Conservation (phyloP, 352 stramenopile genomes). For the Phytopythium helicoides region DNA sequence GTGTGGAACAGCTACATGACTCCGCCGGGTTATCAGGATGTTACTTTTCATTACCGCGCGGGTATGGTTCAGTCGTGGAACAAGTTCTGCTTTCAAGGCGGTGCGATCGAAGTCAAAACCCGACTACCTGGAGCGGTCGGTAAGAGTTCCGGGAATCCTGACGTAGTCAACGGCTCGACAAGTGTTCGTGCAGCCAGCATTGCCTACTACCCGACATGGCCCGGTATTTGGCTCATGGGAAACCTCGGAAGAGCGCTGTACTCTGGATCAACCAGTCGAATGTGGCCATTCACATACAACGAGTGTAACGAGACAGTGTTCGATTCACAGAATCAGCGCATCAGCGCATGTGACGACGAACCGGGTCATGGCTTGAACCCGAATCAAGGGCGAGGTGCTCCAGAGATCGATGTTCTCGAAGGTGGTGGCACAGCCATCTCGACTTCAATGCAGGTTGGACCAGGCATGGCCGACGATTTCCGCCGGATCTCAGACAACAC, state of each 20-base stretch:
- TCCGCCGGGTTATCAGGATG: conserved; percentile 18
- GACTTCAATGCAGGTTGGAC: conserved; percentile 87
- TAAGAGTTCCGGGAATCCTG: conserved; percentile 20
- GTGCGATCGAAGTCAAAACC: conserved; percentile 81
- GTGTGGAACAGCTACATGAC: conserved; percentile 48
- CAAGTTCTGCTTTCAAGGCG: conserved; percentile 37
- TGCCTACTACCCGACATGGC: conserved; percentile 80
- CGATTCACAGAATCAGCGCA: conserved; percentile 65
- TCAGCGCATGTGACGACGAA: conserved; percentile 88
- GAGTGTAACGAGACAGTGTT: conserved; percentile 80
- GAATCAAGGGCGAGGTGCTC: conserved; percentile 87
- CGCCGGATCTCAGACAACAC: conserved; percentile 26
- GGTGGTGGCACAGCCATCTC: conserved; percentile 78
- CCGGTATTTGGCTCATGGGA: conserved; percentile 95
- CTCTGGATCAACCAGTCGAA: conserved; percentile 88
- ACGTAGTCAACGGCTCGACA: conserved; percentile 17
- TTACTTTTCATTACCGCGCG: conserved; percentile 44
- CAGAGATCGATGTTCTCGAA: conserved; percentile 97
- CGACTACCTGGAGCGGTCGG: conserved; percentile 78
- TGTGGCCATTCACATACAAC: conserved; percentile 97
- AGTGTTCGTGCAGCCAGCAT: conserved; percentile 21
- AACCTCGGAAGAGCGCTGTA: conserved; percentile 97
- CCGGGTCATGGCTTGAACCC: conserved; percentile 91
- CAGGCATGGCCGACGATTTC: conserved; percentile 60
- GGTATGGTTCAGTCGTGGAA: conserved; percentile 68